Evolutionary conservation across 805 yeast genomes (phyloP), one percentile per base, ranked within the genome.

Genomic region (Teunomyces aglyptinius): DNA sequence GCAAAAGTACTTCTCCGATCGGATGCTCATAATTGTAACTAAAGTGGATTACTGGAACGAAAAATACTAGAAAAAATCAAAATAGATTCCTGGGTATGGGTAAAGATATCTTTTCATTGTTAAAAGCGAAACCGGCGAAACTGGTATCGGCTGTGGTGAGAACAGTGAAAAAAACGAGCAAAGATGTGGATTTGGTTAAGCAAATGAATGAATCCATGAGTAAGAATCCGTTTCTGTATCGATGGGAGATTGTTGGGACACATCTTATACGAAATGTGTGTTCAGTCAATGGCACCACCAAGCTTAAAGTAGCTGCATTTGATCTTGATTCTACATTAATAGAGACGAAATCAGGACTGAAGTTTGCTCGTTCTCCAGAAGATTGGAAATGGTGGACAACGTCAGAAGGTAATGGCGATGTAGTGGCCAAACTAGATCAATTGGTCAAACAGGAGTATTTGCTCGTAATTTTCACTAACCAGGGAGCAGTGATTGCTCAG

Each of bases 281-380:
- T 10, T 20, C 20, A n/a, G 8, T 27, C 24, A 26, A 16, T 6
- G 13, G 15, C 6, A 11, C 43, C 6, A 11, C 43, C 10, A 26
- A 20, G 3, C 48, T 68, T 2, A 73, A 71, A 35, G 56, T 86
- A 1, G 89, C 89, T 2, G 86, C 86, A 0, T 92, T 91, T 64
- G 98, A 92, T 63, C 70, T 92, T 43, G 99, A 92, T 68, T 85
- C 81, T 6, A 92, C 98, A 0, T 54, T 92, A 6, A 79, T 89
- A 0, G 60, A 61, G 12, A 83, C 96, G 0, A 83, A 80, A 58
- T 76, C 87, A 0, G 89, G 88, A 0, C 40, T 58, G 13, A 76
- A 70, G 40, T 89, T 83, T 58, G 75, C 89, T 0, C 64, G 74
- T 19, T 68, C 78, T 6, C 76, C 86, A 1, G 50, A 63, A 3